Conservation (phyloP, 805 yeast species). For the Wickerhamomyces subpelliculosus region DNA sequence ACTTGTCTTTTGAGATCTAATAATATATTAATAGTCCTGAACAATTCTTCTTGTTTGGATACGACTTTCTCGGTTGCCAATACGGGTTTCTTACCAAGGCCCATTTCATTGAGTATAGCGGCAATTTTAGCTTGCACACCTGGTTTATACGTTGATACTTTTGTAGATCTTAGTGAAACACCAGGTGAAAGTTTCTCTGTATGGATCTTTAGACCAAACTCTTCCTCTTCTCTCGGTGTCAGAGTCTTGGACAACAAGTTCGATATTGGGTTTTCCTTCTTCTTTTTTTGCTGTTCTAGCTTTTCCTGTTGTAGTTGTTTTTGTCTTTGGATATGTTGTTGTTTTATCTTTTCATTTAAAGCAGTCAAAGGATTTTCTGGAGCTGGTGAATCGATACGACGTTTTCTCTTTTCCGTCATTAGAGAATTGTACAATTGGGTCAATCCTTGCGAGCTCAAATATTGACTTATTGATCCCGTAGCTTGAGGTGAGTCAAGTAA, state of each 20-base stretch:
- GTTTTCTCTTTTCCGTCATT: slow-evolving; percentile 58
- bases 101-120: slow-evolving; percentile 68
- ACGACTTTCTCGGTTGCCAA: slow-evolving; percentile 82
- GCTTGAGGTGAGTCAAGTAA: slow-evolving; percentile 82
- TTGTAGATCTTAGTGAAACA: slow-evolving; percentile 72
- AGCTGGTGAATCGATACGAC: slow-evolving; percentile 33
- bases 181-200: slow-evolving; percentile 65
- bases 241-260: slow-evolving; percentile 34
- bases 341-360: slow-evolving; percentile 28
- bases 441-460: slow-evolving; percentile 79
- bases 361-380: slow-evolving; percentile 40
- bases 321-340: slow-evolving; percentile 19
- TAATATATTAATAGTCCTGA: slow-evolving; percentile 61
- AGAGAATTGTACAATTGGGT: slow-evolving; percentile 78
- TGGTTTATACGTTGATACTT: slow-evolving; percentile 74
- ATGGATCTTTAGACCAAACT: slow-evolving; percentile 77
- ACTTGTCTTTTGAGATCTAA: slow-evolving; percentile 80
- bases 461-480: slow-evolving; percentile 68
- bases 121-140: slow-evolving; percentile 57
- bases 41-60: slow-evolving; percentile 67
- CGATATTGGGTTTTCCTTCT: slow-evolving; percentile 27
- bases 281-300: slow-evolving; percentile 15
- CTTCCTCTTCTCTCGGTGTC: slow-evolving; percentile 71
- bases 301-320: slow-evolving; percentile 19
- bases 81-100: slow-evolving; percentile 72